These are phyloP conservation scores for Naganishia sp. DNA, from an alignment of 1,284 basidiomycete species.

Conservation along the genomic window DNA sequence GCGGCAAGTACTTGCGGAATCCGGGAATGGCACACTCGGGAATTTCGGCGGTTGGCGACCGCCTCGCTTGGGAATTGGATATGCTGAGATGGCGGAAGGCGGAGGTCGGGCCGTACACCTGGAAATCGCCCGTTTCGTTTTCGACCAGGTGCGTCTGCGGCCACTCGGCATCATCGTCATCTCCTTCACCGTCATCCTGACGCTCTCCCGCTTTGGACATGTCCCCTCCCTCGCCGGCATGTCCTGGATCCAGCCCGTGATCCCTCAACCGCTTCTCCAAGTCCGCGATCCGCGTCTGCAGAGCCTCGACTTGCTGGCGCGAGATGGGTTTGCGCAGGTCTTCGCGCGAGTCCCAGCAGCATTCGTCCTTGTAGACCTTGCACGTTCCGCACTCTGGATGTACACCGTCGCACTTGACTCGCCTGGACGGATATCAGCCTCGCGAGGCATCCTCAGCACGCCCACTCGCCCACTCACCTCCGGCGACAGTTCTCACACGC, in stretches of 20 bases:
- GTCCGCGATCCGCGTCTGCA: constrained; percentile 38
- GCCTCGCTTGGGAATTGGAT: constrained; percentile 30
- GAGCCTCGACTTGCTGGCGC: constrained; percentile 39
- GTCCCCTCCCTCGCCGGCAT: background rate
- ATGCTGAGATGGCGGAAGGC: constrained; percentile 39
- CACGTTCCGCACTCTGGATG: constrained; percentile 45
- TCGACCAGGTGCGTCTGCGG: constrained; percentile 34
- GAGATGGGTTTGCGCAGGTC: constrained; percentile 42
- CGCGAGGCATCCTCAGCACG: background rate
- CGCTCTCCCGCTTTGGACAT: background rate
- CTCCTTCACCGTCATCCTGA: background rate
- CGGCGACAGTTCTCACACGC: constrained; percentile 42
- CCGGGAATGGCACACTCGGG: constrained; percentile 22
- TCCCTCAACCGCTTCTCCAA: constrained; percentile 39
- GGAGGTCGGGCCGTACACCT: constrained; percentile 41
- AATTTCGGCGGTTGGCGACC: constrained; percentile 12
- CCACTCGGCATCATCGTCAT: constrained; percentile 13
- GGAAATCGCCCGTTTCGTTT: constrained; percentile 39
- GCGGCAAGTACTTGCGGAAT: constrained; percentile 37
- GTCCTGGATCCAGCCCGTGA: constrained; percentile 35
- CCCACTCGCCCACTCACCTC: constrained; percentile 33
- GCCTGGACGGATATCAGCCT: constrained; percentile 33
- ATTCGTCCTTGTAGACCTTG: constrained; percentile 45
- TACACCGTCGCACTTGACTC: constrained; percentile 47
- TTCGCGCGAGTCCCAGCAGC: constrained; percentile 37